Evolutionary conservation across 2,329 filamentous ascomycete species (phyloP).

Genomic region (Plenodomus biglobosus): DNA sequence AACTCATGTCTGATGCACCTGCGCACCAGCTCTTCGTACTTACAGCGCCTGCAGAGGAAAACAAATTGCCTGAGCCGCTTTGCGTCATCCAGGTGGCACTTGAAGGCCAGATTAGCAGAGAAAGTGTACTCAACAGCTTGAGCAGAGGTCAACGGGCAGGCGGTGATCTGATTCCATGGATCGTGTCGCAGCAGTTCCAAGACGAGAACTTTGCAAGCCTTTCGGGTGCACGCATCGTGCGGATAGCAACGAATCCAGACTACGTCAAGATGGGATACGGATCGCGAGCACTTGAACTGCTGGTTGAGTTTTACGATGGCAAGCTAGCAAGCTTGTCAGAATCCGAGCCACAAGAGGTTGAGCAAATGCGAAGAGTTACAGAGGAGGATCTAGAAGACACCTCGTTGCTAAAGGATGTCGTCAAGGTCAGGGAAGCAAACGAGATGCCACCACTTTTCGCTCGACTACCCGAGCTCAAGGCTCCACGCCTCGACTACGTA

Average conservation of each 20-base stretch:
- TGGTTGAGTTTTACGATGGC: slow-evolving; percentile 91
- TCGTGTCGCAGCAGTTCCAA: slow-evolving; percentile 97
- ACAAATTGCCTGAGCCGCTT: slow-evolving; percentile 84
- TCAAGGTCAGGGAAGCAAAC: slow-evolving; percentile 85
- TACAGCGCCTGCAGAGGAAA: slow-evolving; percentile 78
- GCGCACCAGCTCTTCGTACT: slow-evolving; percentile 96
- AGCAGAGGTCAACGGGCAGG: slow-evolving; percentile 85
- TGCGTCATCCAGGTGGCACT: slow-evolving; percentile 93
- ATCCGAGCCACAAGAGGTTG: slow-evolving; percentile 56
- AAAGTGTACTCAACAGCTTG: slow-evolving; percentile 87
- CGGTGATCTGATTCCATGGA: slow-evolving; percentile 95
- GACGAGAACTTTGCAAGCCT: slow-evolving; percentile 94
- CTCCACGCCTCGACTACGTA: slow-evolving; percentile 82
- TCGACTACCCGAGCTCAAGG: slow-evolving; percentile 78
- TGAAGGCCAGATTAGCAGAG: slow-evolving; percentile 90
- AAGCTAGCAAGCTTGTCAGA: slow-evolving; percentile 87
- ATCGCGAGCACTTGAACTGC: slow-evolving; percentile 79
- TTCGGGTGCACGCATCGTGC: slow-evolving; percentile 86
- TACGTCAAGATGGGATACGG: slow-evolving; percentile 94
- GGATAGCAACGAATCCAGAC: slow-evolving; percentile 95
- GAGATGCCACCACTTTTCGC: slow-evolving; percentile 93
- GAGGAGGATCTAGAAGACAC: slow-evolving; percentile 77
- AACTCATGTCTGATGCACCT: slow-evolving; percentile 96
- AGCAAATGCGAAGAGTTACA: slow-evolving; percentile 74
- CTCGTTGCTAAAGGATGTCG: slow-evolving; percentile 79